Base-by-base conservation (phyloP, 2,329 filamentous ascomycete genomes). In the Diaporthe eres region DNA sequence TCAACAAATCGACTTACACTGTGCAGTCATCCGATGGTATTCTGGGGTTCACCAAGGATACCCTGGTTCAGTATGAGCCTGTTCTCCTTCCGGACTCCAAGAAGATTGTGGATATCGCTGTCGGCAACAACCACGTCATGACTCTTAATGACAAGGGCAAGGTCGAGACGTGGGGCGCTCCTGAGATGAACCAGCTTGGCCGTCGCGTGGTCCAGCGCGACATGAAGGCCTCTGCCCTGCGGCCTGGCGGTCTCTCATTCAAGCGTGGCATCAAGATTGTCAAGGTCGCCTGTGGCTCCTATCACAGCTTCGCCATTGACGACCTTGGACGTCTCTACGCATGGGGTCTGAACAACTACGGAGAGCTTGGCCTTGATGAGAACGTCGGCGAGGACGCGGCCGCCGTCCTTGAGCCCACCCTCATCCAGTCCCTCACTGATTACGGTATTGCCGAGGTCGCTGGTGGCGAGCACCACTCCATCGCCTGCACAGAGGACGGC, bases 341-440 rank as follows among this genome's bases (percentile, higher is more conserved):
- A 0, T 98, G 95, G 95, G 95, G 95, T 34, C 87, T 96, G 42
- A 98, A 98, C 88, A 95, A 94, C 85, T 97, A 94, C 83, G 94
- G 93, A 77, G 93, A 98, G 85, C 94, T 94, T 22, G 95, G 93
- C 76, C 79, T 82, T 75, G 86, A 87, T 22, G 88, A 91, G 58
- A 87, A 89, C 72, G 92, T 90, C 19, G 93, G 92, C 44, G 90
- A 93, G 75, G 91, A 93, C 71, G 92, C 93, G 78, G 93, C 93
- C 47, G 91, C 93, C 77, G 90, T 98, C 70, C 88, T 94, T n/a
- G 90, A 91, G 79, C 94, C 95, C 3, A 91, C 90, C 57, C 86
- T 93, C 71, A 90, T 98, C 37, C 85, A 90, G 12, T 89, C 88
- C 9, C 89, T 98, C 12, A 87, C 88, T 39, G 88, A 89, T 58